Evolutionary conservation across 805 yeast genomes (phyloP).

Genomic region (Clavispora carvajalis): DNA sequence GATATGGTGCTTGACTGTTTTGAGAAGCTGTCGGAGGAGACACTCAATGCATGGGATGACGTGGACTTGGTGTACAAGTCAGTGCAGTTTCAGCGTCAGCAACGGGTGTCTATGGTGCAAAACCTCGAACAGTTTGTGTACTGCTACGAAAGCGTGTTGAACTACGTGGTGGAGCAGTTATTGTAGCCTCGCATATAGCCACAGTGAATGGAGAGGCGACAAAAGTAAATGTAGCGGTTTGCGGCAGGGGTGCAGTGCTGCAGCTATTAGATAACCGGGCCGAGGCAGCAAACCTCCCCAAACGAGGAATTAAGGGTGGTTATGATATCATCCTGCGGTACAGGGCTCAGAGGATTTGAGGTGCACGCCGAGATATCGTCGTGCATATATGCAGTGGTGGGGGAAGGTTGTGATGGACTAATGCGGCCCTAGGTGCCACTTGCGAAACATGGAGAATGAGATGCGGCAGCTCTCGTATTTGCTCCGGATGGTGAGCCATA

Average conservation of each 20-base stretch:
- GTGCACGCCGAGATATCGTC: neutral
- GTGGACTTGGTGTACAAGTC: constrained; percentile 58
- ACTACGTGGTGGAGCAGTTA: constrained; percentile 9
- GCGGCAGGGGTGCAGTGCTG: no score
- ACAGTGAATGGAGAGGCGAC: no score
- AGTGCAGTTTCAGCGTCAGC: constrained; percentile 64
- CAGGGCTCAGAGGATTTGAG: no score
- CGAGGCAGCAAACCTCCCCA: no score
- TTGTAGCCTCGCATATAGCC: no score
- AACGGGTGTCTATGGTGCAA: constrained; percentile 81
- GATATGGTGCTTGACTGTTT: constrained; percentile 35
- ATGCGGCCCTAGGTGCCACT: neutral
- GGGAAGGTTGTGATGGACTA: neutral
- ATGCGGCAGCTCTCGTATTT: constrained; percentile 6
- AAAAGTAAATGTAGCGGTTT: no score
- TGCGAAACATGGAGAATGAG: neutral
- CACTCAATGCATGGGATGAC: constrained; percentile 25
- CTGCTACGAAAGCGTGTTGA: constrained; percentile 53
- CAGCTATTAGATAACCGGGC: no score
- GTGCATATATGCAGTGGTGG: neutral
- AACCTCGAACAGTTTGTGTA: constrained; percentile 67
- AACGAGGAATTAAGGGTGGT: no score
- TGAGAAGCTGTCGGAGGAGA: constrained; percentile 17
- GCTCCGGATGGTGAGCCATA: constrained; percentile 6
- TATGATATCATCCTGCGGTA: no score